Evolutionary conservation across 129 eudicot genomes (phyloP), one percentile per base, ranked within the genome.

Genomic region (Calendula officinalis): DNA sequence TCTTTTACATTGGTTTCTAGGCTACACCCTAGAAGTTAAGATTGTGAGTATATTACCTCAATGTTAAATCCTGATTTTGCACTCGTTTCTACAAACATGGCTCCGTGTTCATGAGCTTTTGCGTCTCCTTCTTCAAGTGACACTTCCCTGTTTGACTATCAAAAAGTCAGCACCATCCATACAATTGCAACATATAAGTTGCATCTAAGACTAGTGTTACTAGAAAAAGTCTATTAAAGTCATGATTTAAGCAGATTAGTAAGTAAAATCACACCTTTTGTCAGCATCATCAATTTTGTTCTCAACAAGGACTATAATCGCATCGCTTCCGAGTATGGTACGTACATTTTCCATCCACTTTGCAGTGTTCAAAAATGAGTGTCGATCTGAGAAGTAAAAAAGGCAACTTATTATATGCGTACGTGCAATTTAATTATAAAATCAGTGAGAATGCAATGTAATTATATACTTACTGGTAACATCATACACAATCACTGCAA

Each of bases 281-380:
- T 90, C 97, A 69, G 80, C 97, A 64, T 86, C 86, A 73, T 90
- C 97, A 27, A 95, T 90, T 86, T 90, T 90, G 78, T 90, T 90
- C 9, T 91, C 97, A 54, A 90, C 97, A 77, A 90, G 97, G 54
- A 86, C 97, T 62, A 90, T 82, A 62, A 90, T 82, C 56, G 80
- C 97, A 75, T 90, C 95, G 9, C 71, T 79, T 37, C 97, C 95
- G n/a, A 89, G 79, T 64, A 86, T 89, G 2, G 91, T 81, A 22
- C 92, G 82, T 54, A 86, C 97, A 79, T 90, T 92, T 56, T 90
- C 97, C 36, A 89, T 81, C 96, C 96, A 89, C 76, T 74, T 89
- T 43, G 90, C 51, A 43, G 94, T 89, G 80, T 83, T 89, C 78
- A 89, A 59, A 68, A 85, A 89, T 68, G 96, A 89, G 52, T 83